Base-by-base conservation (phyloP, 805 yeast genomes). In the Kuraishia molischiana region DNA sequence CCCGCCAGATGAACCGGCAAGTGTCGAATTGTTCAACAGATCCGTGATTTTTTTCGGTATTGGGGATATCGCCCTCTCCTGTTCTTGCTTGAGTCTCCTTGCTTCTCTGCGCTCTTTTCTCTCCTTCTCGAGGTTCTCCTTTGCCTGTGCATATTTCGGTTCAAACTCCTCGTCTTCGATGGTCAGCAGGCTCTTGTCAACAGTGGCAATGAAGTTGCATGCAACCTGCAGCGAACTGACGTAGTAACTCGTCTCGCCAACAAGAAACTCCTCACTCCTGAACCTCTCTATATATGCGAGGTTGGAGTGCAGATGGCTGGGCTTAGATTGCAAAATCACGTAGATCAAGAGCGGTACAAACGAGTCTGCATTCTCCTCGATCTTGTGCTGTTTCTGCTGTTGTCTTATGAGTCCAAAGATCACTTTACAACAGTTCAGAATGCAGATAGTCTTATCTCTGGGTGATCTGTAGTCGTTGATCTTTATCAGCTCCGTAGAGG, bases 211-310 rank as follows among this genome's bases (percentile, higher is more conserved):
- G 52, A 86, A 92, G 42, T 79, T 75, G 10, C 87, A 74, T 1
- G 97, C 97, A 2, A 94, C 94, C 50, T 83, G 85, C 20, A 90
- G 58, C n/a, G 95, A 84, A 21, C 95, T 84, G 38, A 92, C 62
- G 52, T 92, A 92, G 57, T 92, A 92, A 31, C 92, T 83, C 0
- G 90, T 79, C 54, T 92, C 99, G 6, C 98, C 97, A 31, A 69
- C 68, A 34, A 84, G 62, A 66, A 84, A 81, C 32, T 76, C 84
- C 5, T 74, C 77, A 39, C 74, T 77, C 45, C 97, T 63, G 55
- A 83, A 92, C 37, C 92, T 66, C 54, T 87, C 95, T 45, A 92
- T 85, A 56, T 86, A 92, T 42, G 73, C 75, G 42, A 89, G 59
- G 52, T 90, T 90, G 8, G 95, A 84, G 13, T 75, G 69, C n/a